Evolutionary conservation across 352 stramenopile species (phyloP), one percentile per base, ranked within the genome.

Genomic region (Pythium monospermum): DNA sequence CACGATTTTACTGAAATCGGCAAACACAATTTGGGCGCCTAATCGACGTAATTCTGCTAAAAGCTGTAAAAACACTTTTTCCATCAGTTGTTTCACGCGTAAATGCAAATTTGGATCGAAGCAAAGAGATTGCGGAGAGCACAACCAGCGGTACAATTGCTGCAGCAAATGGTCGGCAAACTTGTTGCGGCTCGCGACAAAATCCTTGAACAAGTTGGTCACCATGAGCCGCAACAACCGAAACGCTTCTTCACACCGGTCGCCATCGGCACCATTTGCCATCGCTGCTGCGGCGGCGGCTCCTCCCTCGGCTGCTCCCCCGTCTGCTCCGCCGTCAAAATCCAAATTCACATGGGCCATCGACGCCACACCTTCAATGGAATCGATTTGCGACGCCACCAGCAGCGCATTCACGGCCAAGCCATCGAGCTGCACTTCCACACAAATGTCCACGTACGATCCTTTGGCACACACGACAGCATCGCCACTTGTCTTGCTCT

Each of bases 101-200:
- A 91, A 75, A 42, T 98, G 87, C 27, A 99, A 72, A 10, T 84
- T 82, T 5, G 96, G 96, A 55, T 99, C 94, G 66, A 97, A 97
- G 32, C 98, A 79, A 6, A 98, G 57, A 12, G 88, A 78, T n/a
- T 88, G 74, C 1, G 87, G 87, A 22, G 84, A 95, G 35, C 85
- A 96, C 19, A 99, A 53, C 72, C 98, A 96, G 10, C 96, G 88
- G 49, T 98, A 98, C 16, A 99, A 78, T 57, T 98, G 85, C 53
- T 98, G 90, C n/a, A 99, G 75, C 36, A 99, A 65, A 41, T 96
- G 83, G 70, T 99, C 93, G 0, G 96, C 96, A 52, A 98, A 94
- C 35, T 90, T 83, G 59, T 88, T 96, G 41, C 95, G 85, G 8
- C 62, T 87, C 39, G 80, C 62, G 30, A 94, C 74, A 11, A 97